These are phyloP conservation scores for Monosporascus sp. DNA, from an alignment of 2,329 filamentous ascomycete genomes.

Conservation along the genomic window DNA sequence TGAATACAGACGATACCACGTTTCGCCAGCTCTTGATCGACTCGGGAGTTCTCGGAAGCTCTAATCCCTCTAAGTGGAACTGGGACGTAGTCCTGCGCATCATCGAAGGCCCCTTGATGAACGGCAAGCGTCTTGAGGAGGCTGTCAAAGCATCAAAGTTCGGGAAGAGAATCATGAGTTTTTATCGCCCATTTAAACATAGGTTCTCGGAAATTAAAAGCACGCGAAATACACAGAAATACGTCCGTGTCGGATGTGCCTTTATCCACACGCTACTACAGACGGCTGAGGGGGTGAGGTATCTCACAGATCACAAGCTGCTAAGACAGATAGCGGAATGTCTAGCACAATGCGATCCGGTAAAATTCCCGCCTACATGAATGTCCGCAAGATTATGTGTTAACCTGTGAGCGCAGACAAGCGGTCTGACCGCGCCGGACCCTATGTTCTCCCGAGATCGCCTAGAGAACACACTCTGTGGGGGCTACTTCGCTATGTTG, in stretches of 20 bases:
- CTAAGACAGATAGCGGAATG: conserved; percentile 93
- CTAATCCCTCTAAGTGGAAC: conserved; percentile 93
- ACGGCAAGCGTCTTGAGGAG: conserved; percentile 87
- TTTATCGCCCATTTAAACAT: conserved; percentile 95
- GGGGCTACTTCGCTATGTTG: conserved; percentile 90
- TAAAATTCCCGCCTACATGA: conserved; percentile 33
- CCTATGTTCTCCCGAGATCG: conserved; percentile 86
- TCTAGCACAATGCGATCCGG: conserved; percentile 87
- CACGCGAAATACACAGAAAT: conserved; percentile 89
- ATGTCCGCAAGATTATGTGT: not conserved
- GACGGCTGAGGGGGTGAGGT: conserved; percentile 76
- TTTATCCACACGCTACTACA: conserved; percentile 83
- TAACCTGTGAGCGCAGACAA: conserved; percentile 43
- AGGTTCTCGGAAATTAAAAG: conserved; percentile 87
- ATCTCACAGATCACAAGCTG: conserved; percentile 86
- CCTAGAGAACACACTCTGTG: conserved; percentile 79
- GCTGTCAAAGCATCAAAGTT: conserved; percentile 94
- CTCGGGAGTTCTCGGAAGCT: conserved; percentile 79
- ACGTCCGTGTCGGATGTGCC: conserved; percentile 83
- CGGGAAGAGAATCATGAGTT: conserved; percentile 88
- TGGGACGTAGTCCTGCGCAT: conserved; percentile 90
- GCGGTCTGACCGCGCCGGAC: conserved; percentile 70
- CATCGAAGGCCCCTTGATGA: conserved; percentile 87
- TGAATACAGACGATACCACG: conserved; percentile 55
- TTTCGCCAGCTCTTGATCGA: conserved; percentile 65